Evolutionary conservation across 352 stramenopile genomes (phyloP).

Genomic region (Pythium aphanidermatum): DNA sequence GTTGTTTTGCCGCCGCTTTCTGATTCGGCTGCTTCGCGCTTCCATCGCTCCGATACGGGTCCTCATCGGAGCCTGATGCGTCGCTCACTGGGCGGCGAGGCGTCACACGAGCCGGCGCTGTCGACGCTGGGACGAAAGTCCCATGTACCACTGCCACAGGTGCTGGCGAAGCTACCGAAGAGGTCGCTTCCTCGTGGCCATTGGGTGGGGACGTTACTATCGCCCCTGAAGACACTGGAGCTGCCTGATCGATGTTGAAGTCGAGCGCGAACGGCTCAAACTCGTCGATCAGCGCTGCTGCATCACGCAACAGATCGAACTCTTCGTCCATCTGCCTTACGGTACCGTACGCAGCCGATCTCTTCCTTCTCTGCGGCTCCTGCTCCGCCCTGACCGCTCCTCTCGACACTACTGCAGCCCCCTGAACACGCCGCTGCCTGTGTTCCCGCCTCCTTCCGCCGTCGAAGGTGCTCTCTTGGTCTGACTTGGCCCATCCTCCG

Average conservation of each 20-base stretch:
- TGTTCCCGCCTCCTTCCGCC: no score
- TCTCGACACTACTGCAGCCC: no score
- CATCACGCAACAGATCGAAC: conserved; percentile 17
- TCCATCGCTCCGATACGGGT: conserved; percentile 14
- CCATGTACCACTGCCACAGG: no score
- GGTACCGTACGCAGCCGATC: no score
- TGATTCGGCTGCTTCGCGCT: neutral
- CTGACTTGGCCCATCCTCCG: no score
- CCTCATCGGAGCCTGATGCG: conserved; percentile 12
- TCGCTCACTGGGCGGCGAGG: neutral
- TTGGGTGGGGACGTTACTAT: no score
- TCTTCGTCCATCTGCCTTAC: conserved; percentile 11
- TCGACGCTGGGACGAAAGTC: conserved; percentile 17
- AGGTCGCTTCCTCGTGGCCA: no score
- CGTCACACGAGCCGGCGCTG: conserved; percentile 8
- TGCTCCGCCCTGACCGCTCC: no score
- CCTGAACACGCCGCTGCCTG: neutral
- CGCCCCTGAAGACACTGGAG: neutral
- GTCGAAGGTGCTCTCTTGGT: no score
- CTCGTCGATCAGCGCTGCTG: conserved; percentile 16
- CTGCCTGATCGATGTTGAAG: conserved; percentile 3
- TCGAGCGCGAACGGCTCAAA: conserved; percentile 16
- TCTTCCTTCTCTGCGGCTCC: no score
- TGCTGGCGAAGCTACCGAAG: no score
- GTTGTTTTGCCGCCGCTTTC: neutral